Base-by-base conservation (phyloP, 768 basidiomycete species). In the Podaxis carcinomalis region DNA sequence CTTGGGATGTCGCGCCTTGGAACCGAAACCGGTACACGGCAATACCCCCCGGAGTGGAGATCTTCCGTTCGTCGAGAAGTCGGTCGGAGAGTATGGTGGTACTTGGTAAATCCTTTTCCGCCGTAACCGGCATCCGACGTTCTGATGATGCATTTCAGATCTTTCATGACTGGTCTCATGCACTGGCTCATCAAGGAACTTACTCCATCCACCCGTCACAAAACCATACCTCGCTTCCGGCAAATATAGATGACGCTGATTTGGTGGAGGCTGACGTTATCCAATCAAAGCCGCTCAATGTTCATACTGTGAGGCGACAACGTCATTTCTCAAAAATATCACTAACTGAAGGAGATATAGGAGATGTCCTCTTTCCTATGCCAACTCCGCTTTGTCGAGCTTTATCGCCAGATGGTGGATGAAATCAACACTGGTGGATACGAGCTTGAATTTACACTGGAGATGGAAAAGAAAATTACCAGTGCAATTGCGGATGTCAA, bases 131-230 rank as follows among this genome's bases (percentile, higher is more conserved):
- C 9, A 10, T 13, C n/a, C 36, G 40, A 57, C 37, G 42, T 19
- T 44, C 19, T 44, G 14, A 6, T 16, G 19, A 44, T 19, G 14
- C 1, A n/a, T 16, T 5, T 7, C 28, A 70, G 69, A 64, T 70
- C n/a, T 66, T 67, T 49, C 64, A 67, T 46, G 70, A 71, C 55
- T 71, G 70, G 70, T 68, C 70, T 1, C 66, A 69, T 59, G 68
- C 70, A 19, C 65, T 66, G 36, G 70, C 70, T 2, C 67, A 71
- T 40, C 64, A 71, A 40, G 67, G 68, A 11, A 63, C 67, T 6
- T 71, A 71, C 44, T 65, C 70, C 4, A 64, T 71, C 11, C 70
- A 71, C 51, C 70, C 70, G 28, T 65, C 64, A 25, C 70, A 71
- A 56, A 71, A 71, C 57, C 70, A 68, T 42, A 71, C 70, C 16